Conservation (phyloP, 2,329 filamentous ascomycete species). For the Fonsecaea multimorphosa region DNA sequence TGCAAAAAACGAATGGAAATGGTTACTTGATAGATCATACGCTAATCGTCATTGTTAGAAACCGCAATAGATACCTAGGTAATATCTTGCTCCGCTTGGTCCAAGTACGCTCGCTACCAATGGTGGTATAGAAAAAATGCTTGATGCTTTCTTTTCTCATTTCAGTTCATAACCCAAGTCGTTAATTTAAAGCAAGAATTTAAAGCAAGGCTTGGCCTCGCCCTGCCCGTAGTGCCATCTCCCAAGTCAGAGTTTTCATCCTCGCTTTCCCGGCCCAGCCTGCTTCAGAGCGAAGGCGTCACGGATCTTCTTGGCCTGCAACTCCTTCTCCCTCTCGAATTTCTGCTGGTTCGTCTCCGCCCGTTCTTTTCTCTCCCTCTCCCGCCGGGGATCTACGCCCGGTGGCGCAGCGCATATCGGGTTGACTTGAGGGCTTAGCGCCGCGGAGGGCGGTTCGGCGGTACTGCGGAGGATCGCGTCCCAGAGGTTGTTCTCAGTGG, state of each 20-base stretch:
- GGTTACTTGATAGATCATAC: no score
- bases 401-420: slow-evolving; percentile 16
- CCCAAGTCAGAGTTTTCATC: no score
- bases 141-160: no score
- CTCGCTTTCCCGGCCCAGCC: slow-evolving; percentile 10
- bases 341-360: slow-evolving; percentile 19
- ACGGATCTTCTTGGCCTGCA: slow-evolving; percentile 25
- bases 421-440: slow-evolving; percentile 12
- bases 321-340: slow-evolving; percentile 29
- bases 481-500: slow-evolving; percentile 21
- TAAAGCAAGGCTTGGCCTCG: no score
- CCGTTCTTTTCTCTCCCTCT: slow-evolving; percentile 22
- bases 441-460: slow-evolving; percentile 19
- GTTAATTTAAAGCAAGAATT: no score
- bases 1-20: no score
- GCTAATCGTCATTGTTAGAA: no score
- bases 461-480: slow-evolving; percentile 29
- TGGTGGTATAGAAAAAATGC: no score
- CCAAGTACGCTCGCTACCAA: no score
- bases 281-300: slow-evolving; percentile 15
- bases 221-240: no score
- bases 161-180: background rate
- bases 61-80: no score
- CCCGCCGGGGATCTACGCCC: slow-evolving; percentile 12
- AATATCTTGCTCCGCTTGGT: no score